These are phyloP conservation scores for Tillandsia leiboldiana DNA, from an alignment of 176 grass and related monocot genomes.

Conservation along the genomic window DNA sequence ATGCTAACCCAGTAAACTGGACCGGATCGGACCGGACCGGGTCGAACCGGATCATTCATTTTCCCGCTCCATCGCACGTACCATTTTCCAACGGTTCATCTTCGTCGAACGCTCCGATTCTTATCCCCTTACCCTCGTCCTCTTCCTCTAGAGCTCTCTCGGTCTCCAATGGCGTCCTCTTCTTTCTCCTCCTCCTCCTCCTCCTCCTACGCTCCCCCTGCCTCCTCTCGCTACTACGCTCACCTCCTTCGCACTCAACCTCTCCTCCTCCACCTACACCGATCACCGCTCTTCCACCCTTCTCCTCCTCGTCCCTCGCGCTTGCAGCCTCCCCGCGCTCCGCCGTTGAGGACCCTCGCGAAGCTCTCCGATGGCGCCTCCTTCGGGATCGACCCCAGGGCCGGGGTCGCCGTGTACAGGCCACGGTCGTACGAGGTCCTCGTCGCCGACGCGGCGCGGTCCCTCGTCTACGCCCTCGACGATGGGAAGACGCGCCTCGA, in stretches of 20 bases:
- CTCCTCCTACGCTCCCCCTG: background rate
- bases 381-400: conserved; percentile 21
- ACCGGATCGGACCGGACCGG: no score
- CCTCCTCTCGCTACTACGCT: background rate
- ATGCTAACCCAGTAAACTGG: no score
- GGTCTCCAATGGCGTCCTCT: background rate
- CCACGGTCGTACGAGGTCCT: conserved; percentile 84
- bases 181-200: conserved; percentile 3
- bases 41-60: no score
- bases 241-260: background rate
- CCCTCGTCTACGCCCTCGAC: conserved; percentile 66
- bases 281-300: background rate
- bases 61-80: no score
- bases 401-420: conserved; percentile 74
- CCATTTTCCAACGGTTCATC: background rate
- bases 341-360: background rate
- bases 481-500: conserved; percentile 73
- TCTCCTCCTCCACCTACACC: background rate
- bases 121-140: background rate
- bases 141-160: conserved; percentile 1
- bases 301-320: background rate
- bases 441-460: conserved; percentile 68
- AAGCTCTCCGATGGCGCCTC: background rate
- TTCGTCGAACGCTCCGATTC: background rate
- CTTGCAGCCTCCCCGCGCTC: conserved; percentile 4